Percentiles rank a stretch among this genome's conserved stretches.
These are phyloP conservation scores for Linderniella brevidens DNA, from an alignment of 257 asterid genomes.

Conservation along the genomic window DNA sequence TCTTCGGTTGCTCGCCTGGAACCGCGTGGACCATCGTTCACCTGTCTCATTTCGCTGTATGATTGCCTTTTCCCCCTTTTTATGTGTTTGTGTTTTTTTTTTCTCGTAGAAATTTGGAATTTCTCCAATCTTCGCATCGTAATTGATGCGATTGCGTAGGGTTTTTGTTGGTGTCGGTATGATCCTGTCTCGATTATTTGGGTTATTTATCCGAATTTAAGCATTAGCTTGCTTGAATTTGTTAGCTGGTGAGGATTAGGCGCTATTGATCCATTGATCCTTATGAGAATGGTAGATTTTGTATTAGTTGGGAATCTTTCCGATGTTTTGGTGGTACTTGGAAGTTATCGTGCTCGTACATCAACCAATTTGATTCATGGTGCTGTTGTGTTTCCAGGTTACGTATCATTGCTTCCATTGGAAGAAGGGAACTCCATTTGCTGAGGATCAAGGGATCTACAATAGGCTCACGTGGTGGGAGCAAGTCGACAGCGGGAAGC, in stretches of 20 bases:
- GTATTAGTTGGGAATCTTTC: background rate
- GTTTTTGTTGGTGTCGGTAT: too few relatives aligned
- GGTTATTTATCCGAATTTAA: too few relatives aligned
- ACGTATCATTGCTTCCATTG: conserved; percentile 60
- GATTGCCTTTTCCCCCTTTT: conserved; percentile 1
- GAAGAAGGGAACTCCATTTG: conserved; percentile 70
- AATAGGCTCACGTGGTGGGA: conserved; percentile 74
- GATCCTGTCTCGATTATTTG: too few relatives aligned
- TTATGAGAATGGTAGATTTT: background rate
- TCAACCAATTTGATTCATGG: conserved; percentile 7
- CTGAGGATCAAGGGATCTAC: conserved; percentile 63
- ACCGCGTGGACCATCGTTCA: conserved; percentile 89
- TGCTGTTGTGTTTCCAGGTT: conserved; percentile 19
- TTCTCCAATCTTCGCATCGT: too few relatives aligned
- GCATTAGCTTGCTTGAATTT: too few relatives aligned
- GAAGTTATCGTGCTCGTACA: background rate
- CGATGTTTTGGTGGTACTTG: background rate
- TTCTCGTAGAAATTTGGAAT: too few relatives aligned
- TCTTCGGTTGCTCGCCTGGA: conserved; percentile 79
- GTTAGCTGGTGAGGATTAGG: too few relatives aligned
- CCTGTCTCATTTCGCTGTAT: conserved; percentile 59
- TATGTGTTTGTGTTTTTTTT: too few relatives aligned
- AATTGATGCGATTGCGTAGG: too few relatives aligned
- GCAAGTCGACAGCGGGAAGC: conserved; percentile 51
- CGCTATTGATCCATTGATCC: too few relatives aligned